Base-by-base conservation (phyloP, 306 rosid species). In the Lathyrus oleraceus region DNA sequence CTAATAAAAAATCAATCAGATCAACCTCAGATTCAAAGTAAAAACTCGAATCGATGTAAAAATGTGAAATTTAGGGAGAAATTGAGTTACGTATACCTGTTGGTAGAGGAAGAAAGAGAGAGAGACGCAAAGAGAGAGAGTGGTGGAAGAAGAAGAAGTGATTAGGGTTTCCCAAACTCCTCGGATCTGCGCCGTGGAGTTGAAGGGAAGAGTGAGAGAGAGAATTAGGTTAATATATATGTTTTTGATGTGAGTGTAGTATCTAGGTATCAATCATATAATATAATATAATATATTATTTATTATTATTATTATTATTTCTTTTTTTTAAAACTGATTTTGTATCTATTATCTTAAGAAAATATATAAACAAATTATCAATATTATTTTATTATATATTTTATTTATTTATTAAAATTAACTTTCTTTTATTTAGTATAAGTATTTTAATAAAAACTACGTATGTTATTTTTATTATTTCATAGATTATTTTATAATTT, bases 101-200 rank as follows among this genome's bases (percentile, higher is more conserved):
- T 51, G 2, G n/a, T 15, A 32, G 63, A 2, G 0, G 19, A 45
- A 78, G 76, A 8, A 3, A 42, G 60, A 2, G 0, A 44, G 56
- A 10, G 65, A 74, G 17, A 40, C 10, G 48, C 21, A 30, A 38
- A 21, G 36, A 4, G 21, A 58, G 15, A 16, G 66, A 23, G 6
- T 15, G 32, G 42, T 4, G 9, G 2, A 8, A 13, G 49, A 2
- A 6, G 61, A 60, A 28, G 25, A 71, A 54, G 75, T 48, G 67
- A 76, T 72, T 72, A 87, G 88, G 86, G 87, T 89, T 89, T 85
- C 76, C 83, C 83, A 83, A 86, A 87, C 96, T 85, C 95, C 96
- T 89, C 92, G 91, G 92, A 92, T 92, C 88, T 86, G 89, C 90
- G 92, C 96, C 95, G 96, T 77, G 95, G 95, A 89, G 96, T 89